Conservation (phyloP, 306 rosid genomes). For the Castanopsis chinensis region DNA sequence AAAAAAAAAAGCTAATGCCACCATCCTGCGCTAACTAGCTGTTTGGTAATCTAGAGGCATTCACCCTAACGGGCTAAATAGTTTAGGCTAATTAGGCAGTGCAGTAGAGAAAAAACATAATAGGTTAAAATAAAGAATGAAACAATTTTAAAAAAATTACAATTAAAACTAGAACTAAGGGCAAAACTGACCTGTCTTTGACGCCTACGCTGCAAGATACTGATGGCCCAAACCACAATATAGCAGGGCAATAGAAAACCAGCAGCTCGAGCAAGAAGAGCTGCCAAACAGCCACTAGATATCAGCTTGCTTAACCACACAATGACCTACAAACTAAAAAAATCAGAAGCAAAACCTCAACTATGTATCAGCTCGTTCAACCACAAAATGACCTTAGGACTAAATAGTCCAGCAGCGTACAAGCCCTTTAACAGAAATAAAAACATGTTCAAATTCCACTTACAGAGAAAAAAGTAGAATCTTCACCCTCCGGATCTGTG, state of each 20-base stretch:
- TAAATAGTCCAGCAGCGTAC: neutral
- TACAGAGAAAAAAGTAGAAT: conserved; percentile 80
- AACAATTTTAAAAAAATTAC: neutral
- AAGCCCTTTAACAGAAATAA: neutral
- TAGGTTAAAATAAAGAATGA: neutral
- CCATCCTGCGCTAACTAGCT: too few relatives aligned
- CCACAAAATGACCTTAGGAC: neutral
- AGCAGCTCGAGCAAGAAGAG: conserved; percentile 89
- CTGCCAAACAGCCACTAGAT: conserved; percentile 24
- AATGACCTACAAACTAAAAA: neutral
- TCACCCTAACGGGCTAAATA: too few relatives aligned
- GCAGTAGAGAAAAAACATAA: neutral
- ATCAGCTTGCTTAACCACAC: conserved; percentile 14
- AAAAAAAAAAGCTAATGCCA: too few relatives aligned
- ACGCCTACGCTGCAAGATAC: conserved; percentile 90
- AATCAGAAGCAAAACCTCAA: conserved; percentile 23
- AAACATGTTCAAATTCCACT: conserved; percentile 23
- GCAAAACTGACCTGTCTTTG: conserved; percentile 76
- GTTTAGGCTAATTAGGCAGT: too few relatives aligned
- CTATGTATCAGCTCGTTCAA: conserved; percentile 19
- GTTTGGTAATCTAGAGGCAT: too few relatives aligned
- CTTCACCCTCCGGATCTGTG: conserved; percentile 58
- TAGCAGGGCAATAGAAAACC: conserved; percentile 98
- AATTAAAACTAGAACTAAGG: neutral
- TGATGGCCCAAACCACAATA: conserved; percentile 98